These are phyloP conservation scores for Tolypocladium cylindrosporum DNA, from an alignment of 2,329 filamentous ascomycete genomes.

Conservation along the genomic window DNA sequence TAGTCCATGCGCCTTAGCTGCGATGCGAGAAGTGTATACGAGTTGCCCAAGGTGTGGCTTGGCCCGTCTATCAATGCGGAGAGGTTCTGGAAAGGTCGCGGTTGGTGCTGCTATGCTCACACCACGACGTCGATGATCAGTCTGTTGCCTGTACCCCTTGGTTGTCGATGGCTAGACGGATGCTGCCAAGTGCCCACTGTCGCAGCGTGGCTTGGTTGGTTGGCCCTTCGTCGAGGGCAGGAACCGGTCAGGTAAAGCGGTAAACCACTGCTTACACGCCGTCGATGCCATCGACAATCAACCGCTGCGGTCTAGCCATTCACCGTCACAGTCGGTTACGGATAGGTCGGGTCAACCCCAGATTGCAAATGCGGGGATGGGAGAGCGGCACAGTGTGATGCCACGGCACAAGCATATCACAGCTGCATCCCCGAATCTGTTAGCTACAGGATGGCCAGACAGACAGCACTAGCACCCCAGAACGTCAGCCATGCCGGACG, in stretches of 20 bases:
- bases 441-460: neutral
- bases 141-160: neutral
- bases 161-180: neutral
- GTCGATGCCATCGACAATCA: neutral
- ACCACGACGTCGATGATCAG: neutral
- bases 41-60: neutral
- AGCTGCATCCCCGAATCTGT: neutral
- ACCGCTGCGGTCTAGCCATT: neutral
- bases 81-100: neutral
- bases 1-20: neutral
- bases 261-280: neutral
- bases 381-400: neutral
- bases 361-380: neutral
- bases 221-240: neutral
- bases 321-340: neutral
- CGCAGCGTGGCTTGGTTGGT: neutral
- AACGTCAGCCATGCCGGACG: neutral
- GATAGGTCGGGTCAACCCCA: neutral
- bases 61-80: neutral
- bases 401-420: neutral
- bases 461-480: neutral
- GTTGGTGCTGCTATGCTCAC: neutral
- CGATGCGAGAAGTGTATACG: neutral
- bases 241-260: neutral
- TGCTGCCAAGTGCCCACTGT: neutral